Evolutionary conservation across 192 early-diverging fungal genomes (phyloP).

Genomic region (Glomus cerebriforme): DNA sequence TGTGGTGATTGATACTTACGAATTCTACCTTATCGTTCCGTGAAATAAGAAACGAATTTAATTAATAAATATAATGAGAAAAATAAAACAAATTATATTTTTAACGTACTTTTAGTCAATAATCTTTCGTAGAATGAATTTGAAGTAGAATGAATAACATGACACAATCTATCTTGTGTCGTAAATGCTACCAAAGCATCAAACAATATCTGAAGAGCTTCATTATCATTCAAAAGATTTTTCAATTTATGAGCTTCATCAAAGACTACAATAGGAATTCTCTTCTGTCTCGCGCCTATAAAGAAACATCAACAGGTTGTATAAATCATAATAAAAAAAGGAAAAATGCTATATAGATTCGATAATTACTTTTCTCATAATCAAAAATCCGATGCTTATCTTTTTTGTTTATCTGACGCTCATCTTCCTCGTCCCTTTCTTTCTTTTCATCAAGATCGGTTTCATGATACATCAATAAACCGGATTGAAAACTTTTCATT

Average conservation of each 20-base stretch:
- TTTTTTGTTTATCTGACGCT: not conserved
- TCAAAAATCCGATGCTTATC: not conserved
- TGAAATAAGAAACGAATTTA: not conserved
- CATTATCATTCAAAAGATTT: slow-evolving; percentile 1
- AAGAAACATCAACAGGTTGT: not conserved
- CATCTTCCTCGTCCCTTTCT: not conserved
- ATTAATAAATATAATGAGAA: not conserved
- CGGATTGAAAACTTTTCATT: not conserved
- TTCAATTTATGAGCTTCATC: slow-evolving; percentile 20
- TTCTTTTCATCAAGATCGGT: not conserved
- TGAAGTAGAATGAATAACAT: not conserved
- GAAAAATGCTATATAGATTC: not conserved
- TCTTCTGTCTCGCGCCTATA: not conserved
- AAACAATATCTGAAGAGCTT: not conserved
- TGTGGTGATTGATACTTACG: not conserved
- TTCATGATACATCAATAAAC: slow-evolving; percentile 4
- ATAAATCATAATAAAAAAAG: not conserved
- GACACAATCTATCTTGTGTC: slow-evolving; percentile 1
- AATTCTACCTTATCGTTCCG: not conserved
- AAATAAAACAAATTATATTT: not conserved
- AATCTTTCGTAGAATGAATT: not conserved
- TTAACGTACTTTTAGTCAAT: not conserved
- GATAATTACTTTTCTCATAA: not conserved
- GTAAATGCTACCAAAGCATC: not conserved
- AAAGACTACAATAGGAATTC: not conserved